phyloP scores from a whole-genome alignment of 2,329 filamentous ascomycete species.

The Alternaria rosae region DNA sequence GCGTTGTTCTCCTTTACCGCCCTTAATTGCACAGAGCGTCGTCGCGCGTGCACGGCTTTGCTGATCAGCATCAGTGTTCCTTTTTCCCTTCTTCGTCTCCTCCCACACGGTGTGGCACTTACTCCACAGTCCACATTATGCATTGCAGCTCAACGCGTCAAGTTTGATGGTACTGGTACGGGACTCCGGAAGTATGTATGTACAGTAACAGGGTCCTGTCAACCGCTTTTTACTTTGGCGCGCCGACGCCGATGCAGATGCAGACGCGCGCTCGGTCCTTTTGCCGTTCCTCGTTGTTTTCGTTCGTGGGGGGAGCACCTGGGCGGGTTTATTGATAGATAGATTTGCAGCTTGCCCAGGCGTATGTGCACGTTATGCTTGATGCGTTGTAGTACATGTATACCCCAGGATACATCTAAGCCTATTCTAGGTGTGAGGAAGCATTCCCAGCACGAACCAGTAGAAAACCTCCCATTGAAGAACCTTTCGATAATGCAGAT shows the following conservation, averaged over 20 bases:
- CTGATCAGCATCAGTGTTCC: background rate
- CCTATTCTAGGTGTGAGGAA: background rate
- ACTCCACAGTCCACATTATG: background rate
- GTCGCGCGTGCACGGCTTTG: background rate
- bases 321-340: background rate
- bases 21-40: background rate
- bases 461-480: background rate
- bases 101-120: background rate
- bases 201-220: background rate
- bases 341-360: background rate
- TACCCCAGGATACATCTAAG: background rate
- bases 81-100: background rate
- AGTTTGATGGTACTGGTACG: too few species aligned
- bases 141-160: background rate
- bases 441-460: background rate
- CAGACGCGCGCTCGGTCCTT: background rate
- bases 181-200: background rate
- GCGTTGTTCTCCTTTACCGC: constrained; percentile 1
- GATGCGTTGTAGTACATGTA: background rate
- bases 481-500: background rate
- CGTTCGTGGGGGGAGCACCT: background rate
- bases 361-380: background rate
- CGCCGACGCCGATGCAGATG: background rate
- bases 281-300: background rate
- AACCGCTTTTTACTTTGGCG: background rate